Conservation (phyloP, 768 basidiomycete species). For the Tylopilus felleus region DNA sequence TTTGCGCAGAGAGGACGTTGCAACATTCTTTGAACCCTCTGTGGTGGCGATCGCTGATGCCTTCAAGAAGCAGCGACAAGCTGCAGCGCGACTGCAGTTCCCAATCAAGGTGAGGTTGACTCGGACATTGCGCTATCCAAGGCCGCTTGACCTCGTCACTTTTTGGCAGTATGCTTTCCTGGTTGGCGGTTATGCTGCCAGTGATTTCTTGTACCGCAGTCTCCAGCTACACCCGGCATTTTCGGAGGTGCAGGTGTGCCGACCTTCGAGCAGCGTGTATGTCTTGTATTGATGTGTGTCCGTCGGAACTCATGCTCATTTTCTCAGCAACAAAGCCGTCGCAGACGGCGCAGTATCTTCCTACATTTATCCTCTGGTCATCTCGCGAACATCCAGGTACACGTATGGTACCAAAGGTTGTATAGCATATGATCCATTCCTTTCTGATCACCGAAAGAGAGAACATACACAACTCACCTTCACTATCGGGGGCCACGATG, state of each 20-base stretch:
- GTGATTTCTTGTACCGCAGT: constrained; percentile 40
- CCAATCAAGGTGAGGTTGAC: constrained; percentile 20
- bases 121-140: no score
- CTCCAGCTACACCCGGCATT: constrained; percentile 31
- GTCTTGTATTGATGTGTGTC: constrained; percentile 1
- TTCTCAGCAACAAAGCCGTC: constrained; percentile 41
- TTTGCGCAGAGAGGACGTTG: constrained; percentile 33
- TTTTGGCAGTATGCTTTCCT: constrained; percentile 38
- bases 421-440: constrained; percentile 22
- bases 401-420: constrained; percentile 37
- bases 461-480: constrained; percentile 13
- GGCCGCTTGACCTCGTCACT: no score
- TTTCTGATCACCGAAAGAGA: constrained; percentile 38
- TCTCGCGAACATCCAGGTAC: constrained; percentile 39
- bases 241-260: constrained; percentile 33
- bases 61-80: constrained; percentile 26
- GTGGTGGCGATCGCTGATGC: constrained; percentile 33
- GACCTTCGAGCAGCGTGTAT: constrained; percentile 48
- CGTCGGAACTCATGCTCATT: background rate
- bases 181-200: constrained; percentile 49
- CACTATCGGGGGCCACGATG: constrained; percentile 24
- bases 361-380: constrained; percentile 43
- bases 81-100: constrained; percentile 19
- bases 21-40: constrained; percentile 42
- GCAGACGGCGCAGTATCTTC: constrained; percentile 7